Evolutionary conservation across 2,329 filamentous ascomycete genomes (phyloP), one percentile per base, ranked within the genome.

Genomic region (Chaetomiaceae sp.): DNA sequence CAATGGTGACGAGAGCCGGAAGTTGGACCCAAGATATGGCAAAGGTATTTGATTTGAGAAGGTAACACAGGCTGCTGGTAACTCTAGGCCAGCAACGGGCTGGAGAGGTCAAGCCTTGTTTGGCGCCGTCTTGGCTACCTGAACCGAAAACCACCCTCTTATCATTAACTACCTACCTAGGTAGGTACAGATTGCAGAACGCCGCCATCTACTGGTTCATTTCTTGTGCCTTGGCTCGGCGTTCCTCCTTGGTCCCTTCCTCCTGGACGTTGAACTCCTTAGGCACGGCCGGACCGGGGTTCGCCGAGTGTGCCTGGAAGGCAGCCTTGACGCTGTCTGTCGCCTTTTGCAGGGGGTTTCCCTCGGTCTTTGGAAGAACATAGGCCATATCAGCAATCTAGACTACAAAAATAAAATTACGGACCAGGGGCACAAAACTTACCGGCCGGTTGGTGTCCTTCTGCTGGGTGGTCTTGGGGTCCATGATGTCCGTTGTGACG

Each of bases 231-330:
- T 81, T 84, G 11, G 78, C 82, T 63, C 77, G 73, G 49, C 85
- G 79, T 64, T 89, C 86, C 66, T 87, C 85, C 70, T 85, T 86
- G 54, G 78, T 81, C 14, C 81, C 82, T 71, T 85, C 80, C 66
- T 78, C 66, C 46, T 77, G 66, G 30, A 69, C 69, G 14, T 75
- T 75, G 71, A 82, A 76, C 55, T 77, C 73, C 57, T 80, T 68
- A 16, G 78, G 72, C 23, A 82, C 62, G 25, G 72, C 81, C 14
- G 82, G 82, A 30, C 82, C 82, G 11, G 81, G 82, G 47, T 78
- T 71, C 16, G 81, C 81, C 51, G 75, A 66, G 64, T 78, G 74
- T 32, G 78, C 72, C 49, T 74, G 71, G 63, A 81, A 75, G 66
- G 76, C 75, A 62, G 70, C 64, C 65, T 76, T 69, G 60, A 67